Percentiles rank a stretch among this genome's conserved stretches.
phyloP scores from a whole-genome alignment of 495 filamentous ascomycete species.

The Hypoxylon cercidicola region DNA sequence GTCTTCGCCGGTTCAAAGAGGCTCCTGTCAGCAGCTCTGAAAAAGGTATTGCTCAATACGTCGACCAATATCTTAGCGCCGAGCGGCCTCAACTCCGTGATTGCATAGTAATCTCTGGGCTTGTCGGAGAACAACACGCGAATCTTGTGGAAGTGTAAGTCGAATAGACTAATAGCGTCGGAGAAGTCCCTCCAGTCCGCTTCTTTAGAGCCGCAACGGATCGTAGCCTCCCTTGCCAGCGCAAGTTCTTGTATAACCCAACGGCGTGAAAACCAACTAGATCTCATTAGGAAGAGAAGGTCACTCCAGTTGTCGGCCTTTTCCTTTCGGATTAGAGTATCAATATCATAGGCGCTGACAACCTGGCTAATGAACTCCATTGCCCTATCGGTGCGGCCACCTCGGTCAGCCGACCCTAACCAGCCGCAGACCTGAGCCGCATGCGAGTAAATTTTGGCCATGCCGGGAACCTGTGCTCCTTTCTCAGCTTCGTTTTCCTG shows the following conservation, averaged over 20 bases:
- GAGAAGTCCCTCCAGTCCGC: conserved; percentile 35
- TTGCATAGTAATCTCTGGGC: background rate
- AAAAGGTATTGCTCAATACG: conserved; percentile 3
- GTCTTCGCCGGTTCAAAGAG: conserved; percentile 25
- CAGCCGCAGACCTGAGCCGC: conserved; percentile 31
- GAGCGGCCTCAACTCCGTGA: conserved; percentile 35
- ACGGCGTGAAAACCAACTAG: conserved; percentile 16
- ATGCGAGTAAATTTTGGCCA: background rate
- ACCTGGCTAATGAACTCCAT: conserved; percentile 32
- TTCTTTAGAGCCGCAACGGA: conserved; percentile 14
- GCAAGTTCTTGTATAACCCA: conserved; percentile 27
- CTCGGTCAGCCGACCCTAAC: conserved; percentile 26
- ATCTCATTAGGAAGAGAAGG: conserved; percentile 12
- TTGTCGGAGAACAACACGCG: background rate
- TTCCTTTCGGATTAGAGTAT: conserved; percentile 12
- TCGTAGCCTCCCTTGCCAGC: background rate
- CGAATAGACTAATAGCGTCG: conserved; percentile 21
- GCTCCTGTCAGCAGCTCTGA: conserved; percentile 18
- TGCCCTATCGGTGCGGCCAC: conserved; percentile 5
- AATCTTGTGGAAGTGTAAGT: conserved; percentile 7
- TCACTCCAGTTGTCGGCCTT: conserved; percentile 18
- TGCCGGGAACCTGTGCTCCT: background rate
- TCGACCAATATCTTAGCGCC: conserved; percentile 45
- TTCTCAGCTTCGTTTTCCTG: background rate
- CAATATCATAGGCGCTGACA: conserved; percentile 16